These are phyloP conservation scores for Angophora floribunda DNA, from an alignment of 345 rosid genomes.

Conservation along the genomic window DNA sequence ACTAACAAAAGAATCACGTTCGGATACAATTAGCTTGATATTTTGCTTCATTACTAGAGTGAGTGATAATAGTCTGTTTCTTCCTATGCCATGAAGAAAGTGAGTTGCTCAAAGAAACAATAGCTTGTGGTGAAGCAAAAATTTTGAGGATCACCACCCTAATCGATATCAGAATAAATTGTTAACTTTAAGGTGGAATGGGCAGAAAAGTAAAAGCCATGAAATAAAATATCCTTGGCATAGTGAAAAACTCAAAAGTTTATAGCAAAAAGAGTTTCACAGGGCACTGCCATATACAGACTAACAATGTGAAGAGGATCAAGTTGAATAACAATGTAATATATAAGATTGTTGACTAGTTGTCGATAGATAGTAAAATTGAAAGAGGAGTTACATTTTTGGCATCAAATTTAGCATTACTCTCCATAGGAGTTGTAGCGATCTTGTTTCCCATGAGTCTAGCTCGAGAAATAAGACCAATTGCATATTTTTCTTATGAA, in stretches of 20 bases:
- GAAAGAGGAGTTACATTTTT: neutral
- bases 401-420: neutral
- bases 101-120: neutral
- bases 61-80: neutral
- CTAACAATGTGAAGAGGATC: neutral
- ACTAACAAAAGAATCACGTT: neutral
- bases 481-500: neutral
- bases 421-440: neutral
- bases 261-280: neutral
- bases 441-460: neutral
- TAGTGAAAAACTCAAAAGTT: neutral
- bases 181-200: neutral
- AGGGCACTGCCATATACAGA: neutral
- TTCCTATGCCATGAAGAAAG: neutral
- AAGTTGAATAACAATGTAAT: neutral
- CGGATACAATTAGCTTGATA: neutral
- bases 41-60: neutral
- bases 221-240: neutral
- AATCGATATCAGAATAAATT: neutral
- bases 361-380: neutral
- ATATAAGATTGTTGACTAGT: neutral
- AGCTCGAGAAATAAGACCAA: neutral
- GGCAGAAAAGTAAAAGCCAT: neutral
- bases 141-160: neutral
- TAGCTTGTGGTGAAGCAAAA: neutral